Conservation (phyloP, 2,329 filamentous ascomycete species). For the Fusarium irregulare region DNA sequence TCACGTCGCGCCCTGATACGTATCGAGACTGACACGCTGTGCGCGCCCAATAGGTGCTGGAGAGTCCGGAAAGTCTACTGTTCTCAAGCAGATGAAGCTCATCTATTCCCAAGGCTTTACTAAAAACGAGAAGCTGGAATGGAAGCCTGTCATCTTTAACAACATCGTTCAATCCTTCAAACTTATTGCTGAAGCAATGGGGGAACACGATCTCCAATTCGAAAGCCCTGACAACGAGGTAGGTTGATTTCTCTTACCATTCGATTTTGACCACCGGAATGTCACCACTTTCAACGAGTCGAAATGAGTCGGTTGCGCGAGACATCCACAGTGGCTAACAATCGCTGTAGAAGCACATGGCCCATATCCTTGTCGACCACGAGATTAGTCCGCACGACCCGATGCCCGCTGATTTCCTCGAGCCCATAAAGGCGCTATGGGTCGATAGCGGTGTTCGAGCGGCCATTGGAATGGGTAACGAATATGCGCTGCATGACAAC, state of each 20-base stretch:
- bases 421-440: constrained; percentile 88
- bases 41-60: constrained; percentile 76
- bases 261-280: background rate
- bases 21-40: constrained; percentile 27
- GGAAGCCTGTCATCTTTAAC: constrained; percentile 94
- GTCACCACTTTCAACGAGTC: background rate
- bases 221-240: constrained; percentile 84
- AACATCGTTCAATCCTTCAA: constrained; percentile 95
- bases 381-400: constrained; percentile 86
- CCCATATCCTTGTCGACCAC: constrained; percentile 79
- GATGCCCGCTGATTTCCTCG: constrained; percentile 80
- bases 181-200: constrained; percentile 90
- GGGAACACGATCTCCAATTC: constrained; percentile 82
- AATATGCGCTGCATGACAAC: constrained; percentile 97
- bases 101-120: constrained; percentile 95
- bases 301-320: constrained; percentile 22
- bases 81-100: constrained; percentile 98
- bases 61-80: constrained; percentile 91
- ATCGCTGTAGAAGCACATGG: constrained; percentile 75
- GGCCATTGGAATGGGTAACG: constrained; percentile 93
- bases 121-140: constrained; percentile 89
- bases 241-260: constrained; percentile 48
- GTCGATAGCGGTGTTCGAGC: constrained; percentile 82
- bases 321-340: constrained; percentile 51
- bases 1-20: background rate